Evolutionary conservation across 805 yeast species (phyloP), one percentile per base, ranked within the genome.

Genomic region (Diddensiella transvaalensis): DNA sequence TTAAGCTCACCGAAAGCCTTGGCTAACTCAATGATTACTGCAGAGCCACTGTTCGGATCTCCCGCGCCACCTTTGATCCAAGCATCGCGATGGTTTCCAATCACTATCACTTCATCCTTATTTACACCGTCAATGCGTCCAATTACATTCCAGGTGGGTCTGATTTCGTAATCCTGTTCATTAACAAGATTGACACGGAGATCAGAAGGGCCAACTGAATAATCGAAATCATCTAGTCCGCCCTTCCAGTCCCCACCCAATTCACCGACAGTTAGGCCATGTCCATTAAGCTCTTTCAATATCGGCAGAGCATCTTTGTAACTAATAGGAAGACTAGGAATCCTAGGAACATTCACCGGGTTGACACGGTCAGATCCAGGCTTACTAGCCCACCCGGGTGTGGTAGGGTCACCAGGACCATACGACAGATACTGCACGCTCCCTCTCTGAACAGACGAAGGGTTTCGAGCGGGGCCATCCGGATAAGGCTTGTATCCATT

Each of bases 41-140:
- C 82, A 15, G 85, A 75, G 0, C 91, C 91, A 22, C 83, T 75
- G 63, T 85, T 85, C 24, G 93, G 90, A 65, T 85, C 93, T 22
- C 80, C 83, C 1, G 90, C 89, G 13, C 87, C 87, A 42, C 86
- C 86, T 49, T 80, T 78, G 49, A 82, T 76, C 93, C 91, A 86
- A 2, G 90, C 82, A 61, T 85, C 93, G 47, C 88, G 77, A 61
- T 85, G 93, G 62, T 84, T 85, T 30, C 93, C 93, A 48, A 85
- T 62, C 30, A 85, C 62, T 42, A 85, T 73, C 3, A 77, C 80
- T 48, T 82, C 82, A 42, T 76, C 73, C 33, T 68, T 64, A 35
- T 71, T 68, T 10, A 64, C 61, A 36, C 90, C 90, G 50, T 75
- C 76, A 37, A 82, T 64, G 40, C 71, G 72, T 6, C 84, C 90